Evolutionary conservation across 352 stramenopile species (phyloP), one percentile per base, ranked within the genome.

Genomic region (Globisporangium okanoganense): DNA sequence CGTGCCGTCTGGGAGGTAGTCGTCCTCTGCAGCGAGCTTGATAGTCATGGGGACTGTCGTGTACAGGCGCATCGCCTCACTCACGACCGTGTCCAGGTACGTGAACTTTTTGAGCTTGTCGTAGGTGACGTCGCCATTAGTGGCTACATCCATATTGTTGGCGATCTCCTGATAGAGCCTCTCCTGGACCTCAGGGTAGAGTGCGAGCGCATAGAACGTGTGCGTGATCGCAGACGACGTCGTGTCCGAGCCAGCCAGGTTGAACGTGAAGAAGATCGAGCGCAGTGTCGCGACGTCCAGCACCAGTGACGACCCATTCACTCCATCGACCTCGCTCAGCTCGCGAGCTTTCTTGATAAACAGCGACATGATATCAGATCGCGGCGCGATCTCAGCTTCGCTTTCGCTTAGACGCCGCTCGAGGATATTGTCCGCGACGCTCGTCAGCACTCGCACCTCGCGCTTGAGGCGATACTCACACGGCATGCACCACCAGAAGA

Each of bases 21-120:
- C 49, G 18, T 56, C 10, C 2, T 56, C 22, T 6, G 22, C 49
- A 2, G 49, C 49, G 5, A 44, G 7, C n/a, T 56, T 56, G 1
- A 56, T 10, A n/a, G 16, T 29, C 16, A 18, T 14, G 6, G 49
- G 49, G 3, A 56, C 2, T 18, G 49, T 20, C 5, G 49, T 27
- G 29, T 44, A 44, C 29, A 56, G 18, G 6, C 85, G 82, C 47
- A 92, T 69, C 2, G 79, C 70, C 53, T 95, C 85, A 48, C 74
- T 79, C 38, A 88, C 71, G 7, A 92, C 81, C 6, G 78, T 83
- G n/a, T 85, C 69, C n/a, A 89, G 60, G 62, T 90, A 95, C 52
- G 67, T 75, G 48, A 95, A 58, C 14, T 60, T 58, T 62, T 86
- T 85, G 41, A 90, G 64, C 18, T 75, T 50, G 20, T 88, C 76